Conservation (phyloP, 495 filamentous ascomycete species). For the Cercophora newfieldiana region DNA sequence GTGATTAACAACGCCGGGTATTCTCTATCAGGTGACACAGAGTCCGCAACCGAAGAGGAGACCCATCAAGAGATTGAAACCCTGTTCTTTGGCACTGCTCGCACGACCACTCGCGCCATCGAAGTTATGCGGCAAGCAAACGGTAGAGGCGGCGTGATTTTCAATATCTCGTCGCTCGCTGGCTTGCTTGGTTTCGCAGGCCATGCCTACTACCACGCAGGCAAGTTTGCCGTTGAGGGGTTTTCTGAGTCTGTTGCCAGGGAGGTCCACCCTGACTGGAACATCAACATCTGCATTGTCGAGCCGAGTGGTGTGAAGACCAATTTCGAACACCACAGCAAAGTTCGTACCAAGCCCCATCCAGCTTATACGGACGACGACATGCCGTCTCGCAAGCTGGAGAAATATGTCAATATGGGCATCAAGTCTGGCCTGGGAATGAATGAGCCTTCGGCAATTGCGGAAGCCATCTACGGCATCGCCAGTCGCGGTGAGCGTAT, state of each 20-base stretch:
- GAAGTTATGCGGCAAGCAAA: constrained; percentile 48
- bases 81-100: constrained; percentile 55
- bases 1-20: constrained; percentile 61
- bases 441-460: constrained; percentile 35
- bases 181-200: constrained; percentile 49
- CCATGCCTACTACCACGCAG: constrained; percentile 55
- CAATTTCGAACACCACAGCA: constrained; percentile 39
- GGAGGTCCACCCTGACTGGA: constrained; percentile 54
- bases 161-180: constrained; percentile 55
- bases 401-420: constrained; percentile 40
- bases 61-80: constrained; percentile 49
- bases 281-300: constrained; percentile 50
- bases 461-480: constrained; percentile 41
- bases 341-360: constrained; percentile 30
- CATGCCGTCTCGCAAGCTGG: constrained; percentile 42
- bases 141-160: constrained; percentile 48
- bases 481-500: constrained; percentile 40
- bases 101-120: constrained; percentile 44
- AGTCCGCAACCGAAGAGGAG: constrained; percentile 43
- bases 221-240: constrained; percentile 57
- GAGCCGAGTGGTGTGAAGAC: constrained; percentile 55
- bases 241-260: constrained; percentile 54
- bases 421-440: constrained; percentile 25
- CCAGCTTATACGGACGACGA: constrained; percentile 40
- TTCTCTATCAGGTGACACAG: constrained; percentile 47